Percentiles rank a stretch among this genome's conserved stretches.
phyloP scores from a whole-genome alignment of 176 grass and related monocot species.

The Olyra latifolia region DNA sequence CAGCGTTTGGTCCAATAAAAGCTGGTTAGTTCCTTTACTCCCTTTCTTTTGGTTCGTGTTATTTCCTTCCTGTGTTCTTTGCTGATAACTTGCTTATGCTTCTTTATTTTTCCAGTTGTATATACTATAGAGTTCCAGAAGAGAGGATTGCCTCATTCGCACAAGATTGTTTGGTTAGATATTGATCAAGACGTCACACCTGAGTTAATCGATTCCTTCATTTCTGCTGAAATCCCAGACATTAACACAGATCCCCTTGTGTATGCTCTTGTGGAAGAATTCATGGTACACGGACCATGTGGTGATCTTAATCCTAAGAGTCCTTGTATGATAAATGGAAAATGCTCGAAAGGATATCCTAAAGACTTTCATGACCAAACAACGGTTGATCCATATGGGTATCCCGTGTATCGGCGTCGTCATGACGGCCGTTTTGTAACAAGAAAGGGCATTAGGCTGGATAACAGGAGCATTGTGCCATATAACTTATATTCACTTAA shows the following conservation, averaged over 20 bases:
- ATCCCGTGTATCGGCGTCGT: background rate
- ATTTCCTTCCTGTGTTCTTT: background rate
- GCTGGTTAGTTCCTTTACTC: background rate
- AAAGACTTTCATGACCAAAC: background rate
- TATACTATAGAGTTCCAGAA: slow-evolving; percentile 26
- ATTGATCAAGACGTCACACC: accelerated
- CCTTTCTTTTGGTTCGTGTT: background rate
- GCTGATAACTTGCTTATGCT: too few species aligned
- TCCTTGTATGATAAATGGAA: background rate
- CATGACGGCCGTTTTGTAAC: background rate
- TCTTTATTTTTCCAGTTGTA: background rate
- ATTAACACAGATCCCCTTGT: background rate
- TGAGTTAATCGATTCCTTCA: background rate
- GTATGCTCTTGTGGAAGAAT: background rate
- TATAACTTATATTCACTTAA: background rate
- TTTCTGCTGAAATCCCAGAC: background rate
- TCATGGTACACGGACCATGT: slow-evolving; percentile 5
- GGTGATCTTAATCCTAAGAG: background rate
- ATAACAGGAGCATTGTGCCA: background rate
- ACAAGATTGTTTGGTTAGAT: background rate
- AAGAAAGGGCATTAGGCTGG: background rate
- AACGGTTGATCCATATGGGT: background rate
- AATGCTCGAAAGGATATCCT: background rate
- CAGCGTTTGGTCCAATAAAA: background rate
- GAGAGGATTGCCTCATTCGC: background rate